Conservation (phyloP, 805 yeast species). For the Torulaspora maleeae region DNA sequence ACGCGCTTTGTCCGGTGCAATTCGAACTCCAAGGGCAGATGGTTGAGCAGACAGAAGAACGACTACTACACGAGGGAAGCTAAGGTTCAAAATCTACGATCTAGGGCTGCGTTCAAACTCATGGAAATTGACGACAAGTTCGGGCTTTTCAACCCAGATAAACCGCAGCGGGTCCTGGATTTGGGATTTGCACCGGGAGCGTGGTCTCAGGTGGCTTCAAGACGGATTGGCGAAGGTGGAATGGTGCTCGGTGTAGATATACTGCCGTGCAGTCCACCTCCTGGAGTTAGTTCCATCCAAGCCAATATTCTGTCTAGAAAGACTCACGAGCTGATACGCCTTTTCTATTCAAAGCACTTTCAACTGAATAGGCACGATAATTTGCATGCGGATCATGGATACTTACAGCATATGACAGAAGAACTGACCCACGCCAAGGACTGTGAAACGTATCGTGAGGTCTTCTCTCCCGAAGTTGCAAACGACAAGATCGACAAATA, state of each 20-base stretch:
- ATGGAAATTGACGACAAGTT: slow-evolving; percentile 66
- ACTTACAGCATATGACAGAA: slow-evolving; percentile 19
- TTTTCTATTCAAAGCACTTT: slow-evolving; percentile 41
- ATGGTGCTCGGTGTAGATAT: slow-evolving; percentile 78
- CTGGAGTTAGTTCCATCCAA: slow-evolving; percentile 74
- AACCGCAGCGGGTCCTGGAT: slow-evolving; percentile 64
- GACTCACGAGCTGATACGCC: slow-evolving; percentile 55
- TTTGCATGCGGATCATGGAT: slow-evolving; percentile 31
- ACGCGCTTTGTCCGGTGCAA: slow-evolving; percentile 19
- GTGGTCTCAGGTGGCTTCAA: slow-evolving; percentile 82
- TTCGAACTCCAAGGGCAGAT: slow-evolving; percentile 55
- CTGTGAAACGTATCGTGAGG: slow-evolving; percentile 30
- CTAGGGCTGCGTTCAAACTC: slow-evolving; percentile 89
- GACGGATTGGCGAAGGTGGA: slow-evolving; percentile 47
- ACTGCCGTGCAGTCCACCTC: slow-evolving; percentile 71
- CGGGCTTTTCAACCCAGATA: slow-evolving; percentile 46
- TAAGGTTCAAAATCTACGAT: slow-evolving; percentile 53
- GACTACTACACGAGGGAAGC: slow-evolving; percentile 71
- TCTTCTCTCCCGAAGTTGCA: slow-evolving; percentile 21
- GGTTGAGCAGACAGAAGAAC: slow-evolving; percentile 66
- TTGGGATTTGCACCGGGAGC: slow-evolving; percentile 94
- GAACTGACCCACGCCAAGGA: slow-evolving; percentile 22
- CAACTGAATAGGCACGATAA: slow-evolving; percentile 35
- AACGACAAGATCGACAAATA: slow-evolving; percentile 15
- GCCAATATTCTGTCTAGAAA: slow-evolving; percentile 73